A percentile compares a stretch with the other conserved stretches of the same genome.
Evolutionary conservation across 352 stramenopile species (phyloP).

Genomic region (Phytophthora hibernalis): DNA sequence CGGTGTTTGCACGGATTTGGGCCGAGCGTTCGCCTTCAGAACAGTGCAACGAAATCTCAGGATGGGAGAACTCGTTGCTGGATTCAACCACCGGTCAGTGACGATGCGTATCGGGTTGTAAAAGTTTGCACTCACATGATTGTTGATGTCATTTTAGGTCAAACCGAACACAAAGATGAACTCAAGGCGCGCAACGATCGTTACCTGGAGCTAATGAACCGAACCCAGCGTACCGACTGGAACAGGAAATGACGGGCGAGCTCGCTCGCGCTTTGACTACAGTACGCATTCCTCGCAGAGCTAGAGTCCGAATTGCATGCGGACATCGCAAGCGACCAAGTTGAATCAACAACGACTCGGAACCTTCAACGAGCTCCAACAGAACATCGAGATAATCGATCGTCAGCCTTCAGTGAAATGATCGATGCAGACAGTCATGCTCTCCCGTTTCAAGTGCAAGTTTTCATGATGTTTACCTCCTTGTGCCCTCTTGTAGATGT

Average conservation of each 20-base stretch:
- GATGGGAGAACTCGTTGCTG: background rate
- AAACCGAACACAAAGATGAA: conserved; percentile 21
- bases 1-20: conserved; percentile 63
- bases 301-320: conserved; percentile 36
- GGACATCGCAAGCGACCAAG: conserved; percentile 22
- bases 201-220: conserved; percentile 38
- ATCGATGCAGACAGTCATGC: conserved; percentile 41
- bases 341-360: background rate
- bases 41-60: background rate
- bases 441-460: conserved; percentile 15
- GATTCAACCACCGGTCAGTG: conserved; percentile 23
- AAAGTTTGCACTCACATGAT: background rate
- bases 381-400: conserved; percentile 2
- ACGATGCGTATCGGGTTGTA: background rate
- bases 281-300: conserved; percentile 34
- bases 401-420: conserved; percentile 13
- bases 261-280: conserved; percentile 22
- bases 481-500: conserved; percentile 36
- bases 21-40: conserved; percentile 17
- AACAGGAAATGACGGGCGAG: conserved; percentile 8
- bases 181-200: conserved; percentile 26
- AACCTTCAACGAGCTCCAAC: background rate
- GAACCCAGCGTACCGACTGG: conserved; percentile 8
- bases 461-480: background rate
- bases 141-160: conserved; percentile 20